Conservation (phyloP, 169 alveolate genomes). For the Plasmodium fragile region DNA sequence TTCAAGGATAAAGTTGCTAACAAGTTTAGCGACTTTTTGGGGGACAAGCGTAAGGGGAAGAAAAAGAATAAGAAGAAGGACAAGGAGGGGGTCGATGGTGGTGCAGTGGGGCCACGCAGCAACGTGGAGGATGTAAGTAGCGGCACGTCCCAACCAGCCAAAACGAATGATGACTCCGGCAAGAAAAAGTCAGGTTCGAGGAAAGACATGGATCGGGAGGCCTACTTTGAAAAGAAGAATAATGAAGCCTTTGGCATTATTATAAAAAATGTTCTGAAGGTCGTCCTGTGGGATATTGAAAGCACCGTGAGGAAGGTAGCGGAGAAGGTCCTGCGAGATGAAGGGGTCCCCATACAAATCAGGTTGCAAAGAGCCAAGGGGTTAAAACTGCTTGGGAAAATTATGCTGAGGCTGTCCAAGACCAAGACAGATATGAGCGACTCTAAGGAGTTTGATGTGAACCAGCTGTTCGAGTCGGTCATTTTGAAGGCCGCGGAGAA, state of each 20-base stretch:
- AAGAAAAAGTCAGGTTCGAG: neutral
- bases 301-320: constrained; percentile 82
- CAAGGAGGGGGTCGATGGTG: neutral
- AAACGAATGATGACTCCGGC: neutral
- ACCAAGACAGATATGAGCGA: constrained; percentile 42
- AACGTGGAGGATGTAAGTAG: neutral
- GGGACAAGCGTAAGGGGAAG: neutral
- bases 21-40: neutral
- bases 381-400: constrained; percentile 76
- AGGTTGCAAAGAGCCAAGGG: constrained; percentile 81
- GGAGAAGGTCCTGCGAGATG: constrained; percentile 81
- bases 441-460: constrained; percentile 64
- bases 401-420: constrained; percentile 79
- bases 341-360: constrained; percentile 65
- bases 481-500: constrained; percentile 68
- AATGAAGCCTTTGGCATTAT: constrained; percentile 42
- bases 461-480: constrained; percentile 73
- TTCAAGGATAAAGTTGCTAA: neutral
- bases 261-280: constrained; percentile 71
- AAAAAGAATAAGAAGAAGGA: neutral
- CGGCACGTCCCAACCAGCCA: too few species aligned
- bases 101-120: neutral
- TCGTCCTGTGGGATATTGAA: constrained; percentile 85
- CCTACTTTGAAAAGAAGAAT: constrained; percentile 47
- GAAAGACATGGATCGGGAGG: constrained; percentile 23